Evolutionary conservation across 2,329 filamentous ascomycete genomes (phyloP), one percentile per base, ranked within the genome.

Genomic region (Scopulariopsis brevicaulis): DNA sequence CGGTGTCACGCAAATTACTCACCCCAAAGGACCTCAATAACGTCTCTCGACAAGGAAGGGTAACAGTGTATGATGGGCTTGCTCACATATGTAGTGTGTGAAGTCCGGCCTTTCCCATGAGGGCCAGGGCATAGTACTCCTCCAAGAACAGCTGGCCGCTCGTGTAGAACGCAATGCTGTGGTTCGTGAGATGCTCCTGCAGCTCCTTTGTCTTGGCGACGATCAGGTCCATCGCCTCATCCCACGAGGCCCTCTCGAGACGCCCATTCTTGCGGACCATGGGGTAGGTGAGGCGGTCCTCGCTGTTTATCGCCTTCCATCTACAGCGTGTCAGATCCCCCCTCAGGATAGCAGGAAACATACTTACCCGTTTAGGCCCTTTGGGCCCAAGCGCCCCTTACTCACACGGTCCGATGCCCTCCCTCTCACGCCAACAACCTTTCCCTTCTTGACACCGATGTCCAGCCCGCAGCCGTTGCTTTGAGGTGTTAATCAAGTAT

Each of bases 151-250:
- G 60, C 62, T 73, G 70, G 1, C 70, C 70, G 22, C 64, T 65
- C 11, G 70, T 72, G 60, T 72, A 72, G 59, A 73, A 72, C 3
- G 65, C 69, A 56, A 72, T 72, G 28, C 67, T 68, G 63, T 71
- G 70, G 54, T 65, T 67, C 0, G 69, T 70, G 32, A 72, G 61
- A 14, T 67, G 63, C 4, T 65, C 56, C 46, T 64, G 63, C 20
- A 54, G 32, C 32, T 35, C 32, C 34, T 54, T 54, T 7, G 53
- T 40, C 22, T 54, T 54, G 14, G 32, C 70, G 61, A 70, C 68
- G 54, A 72, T 69, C 22, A 70, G 55, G 4, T 59, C 58, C 70
- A 72, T 71, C 3, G 70, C 70, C 60, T 71, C 70, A 53, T 72
- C 70, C 70, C 69, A 71, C 10, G 68, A 64, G 3, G 67, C 66